phyloP scores from a whole-genome alignment of 2,329 filamentous ascomycete species.

The Waltergamsia citrina region DNA sequence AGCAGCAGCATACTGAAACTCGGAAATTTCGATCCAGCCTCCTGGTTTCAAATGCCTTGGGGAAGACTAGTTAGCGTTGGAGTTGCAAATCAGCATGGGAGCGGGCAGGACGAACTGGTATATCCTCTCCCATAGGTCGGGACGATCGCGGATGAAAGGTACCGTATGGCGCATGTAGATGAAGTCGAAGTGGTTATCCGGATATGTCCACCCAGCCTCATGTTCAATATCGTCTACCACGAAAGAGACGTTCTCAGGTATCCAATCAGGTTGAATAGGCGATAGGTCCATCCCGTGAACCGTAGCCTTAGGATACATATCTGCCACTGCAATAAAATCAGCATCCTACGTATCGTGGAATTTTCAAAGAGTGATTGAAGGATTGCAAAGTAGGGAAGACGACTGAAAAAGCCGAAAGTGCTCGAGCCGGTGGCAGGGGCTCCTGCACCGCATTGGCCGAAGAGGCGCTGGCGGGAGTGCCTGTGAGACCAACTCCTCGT shows the following conservation, averaged over 20 bases:
- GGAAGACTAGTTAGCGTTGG: not conserved
- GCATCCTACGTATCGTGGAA: constrained; percentile 1
- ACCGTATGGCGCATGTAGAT: constrained; percentile 38
- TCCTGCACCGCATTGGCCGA: no score
- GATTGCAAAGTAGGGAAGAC: no score
- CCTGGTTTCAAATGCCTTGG: constrained; percentile 41
- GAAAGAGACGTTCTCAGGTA: constrained; percentile 41
- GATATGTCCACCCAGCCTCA: constrained; percentile 37
- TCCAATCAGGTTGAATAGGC: constrained; percentile 40
- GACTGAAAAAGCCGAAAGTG: no score
- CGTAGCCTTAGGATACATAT: constrained; percentile 30
- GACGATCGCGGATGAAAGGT: constrained; percentile 31
- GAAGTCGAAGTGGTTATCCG: constrained; percentile 34
- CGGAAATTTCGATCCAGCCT: constrained; percentile 40
- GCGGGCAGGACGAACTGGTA: constrained; percentile 24
- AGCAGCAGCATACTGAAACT: constrained; percentile 28
- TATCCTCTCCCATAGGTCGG: constrained; percentile 29
- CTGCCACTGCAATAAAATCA: constrained; percentile 28
- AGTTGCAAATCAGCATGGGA: not conserved
- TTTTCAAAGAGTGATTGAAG: not conserved
- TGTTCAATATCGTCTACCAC: constrained; percentile 43
- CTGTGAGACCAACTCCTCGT: no score
- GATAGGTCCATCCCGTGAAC: constrained; percentile 42
- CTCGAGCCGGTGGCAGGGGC: no score
- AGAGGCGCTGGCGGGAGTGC: no score